phyloP scores from a whole-genome alignment of 805 yeast genomes.

The Helenozyma rhizophorensis region DNA sequence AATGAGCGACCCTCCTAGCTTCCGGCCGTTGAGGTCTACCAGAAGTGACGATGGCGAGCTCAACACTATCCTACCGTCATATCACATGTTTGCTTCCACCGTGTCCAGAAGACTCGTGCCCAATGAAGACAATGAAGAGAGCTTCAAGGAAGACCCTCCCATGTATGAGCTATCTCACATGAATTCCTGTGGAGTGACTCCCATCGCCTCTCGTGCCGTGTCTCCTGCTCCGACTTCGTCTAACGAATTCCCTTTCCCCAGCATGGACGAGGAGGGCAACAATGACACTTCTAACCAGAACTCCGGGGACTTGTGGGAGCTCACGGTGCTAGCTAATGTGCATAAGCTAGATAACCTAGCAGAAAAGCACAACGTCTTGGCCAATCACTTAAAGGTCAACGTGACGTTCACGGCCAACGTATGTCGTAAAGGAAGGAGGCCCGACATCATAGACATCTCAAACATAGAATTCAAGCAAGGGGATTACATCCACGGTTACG shows the following conservation, averaged over 20 bases:
- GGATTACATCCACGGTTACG: constrained; percentile 41
- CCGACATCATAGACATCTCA: constrained; percentile 29
- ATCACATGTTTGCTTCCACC: constrained; percentile 42
- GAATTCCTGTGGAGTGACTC: constrained; percentile 16
- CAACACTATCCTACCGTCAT: constrained; percentile 38
- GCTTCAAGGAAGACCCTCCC: constrained; percentile 39
- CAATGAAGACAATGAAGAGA: constrained; percentile 36
- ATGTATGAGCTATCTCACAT: constrained; percentile 22
- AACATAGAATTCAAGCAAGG: constrained; percentile 35
- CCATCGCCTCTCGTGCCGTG: constrained; percentile 5
- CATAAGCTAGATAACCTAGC: constrained; percentile 34
- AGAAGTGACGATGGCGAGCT: constrained; percentile 23
- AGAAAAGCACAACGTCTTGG: constrained; percentile 15
- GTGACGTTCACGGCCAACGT: constrained; percentile 35
- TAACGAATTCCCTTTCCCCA: constrained; percentile 15
- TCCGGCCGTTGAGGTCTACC: constrained; percentile 4
- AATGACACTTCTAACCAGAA: constrained; percentile 11
- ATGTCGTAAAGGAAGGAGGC: constrained; percentile 36
- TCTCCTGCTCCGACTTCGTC: constrained; percentile 17
- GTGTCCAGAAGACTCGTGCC: constrained; percentile 34
- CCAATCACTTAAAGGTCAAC: constrained; percentile 26
- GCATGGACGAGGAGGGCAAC: constrained; percentile 5
- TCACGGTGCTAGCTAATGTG: constrained; percentile 39
- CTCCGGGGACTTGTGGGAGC: constrained; percentile 27
- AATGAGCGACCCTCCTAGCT: too few species aligned